Evolutionary conservation across 306 rosid species (phyloP).

Genomic region (Trichosanthes cucumerina): DNA sequence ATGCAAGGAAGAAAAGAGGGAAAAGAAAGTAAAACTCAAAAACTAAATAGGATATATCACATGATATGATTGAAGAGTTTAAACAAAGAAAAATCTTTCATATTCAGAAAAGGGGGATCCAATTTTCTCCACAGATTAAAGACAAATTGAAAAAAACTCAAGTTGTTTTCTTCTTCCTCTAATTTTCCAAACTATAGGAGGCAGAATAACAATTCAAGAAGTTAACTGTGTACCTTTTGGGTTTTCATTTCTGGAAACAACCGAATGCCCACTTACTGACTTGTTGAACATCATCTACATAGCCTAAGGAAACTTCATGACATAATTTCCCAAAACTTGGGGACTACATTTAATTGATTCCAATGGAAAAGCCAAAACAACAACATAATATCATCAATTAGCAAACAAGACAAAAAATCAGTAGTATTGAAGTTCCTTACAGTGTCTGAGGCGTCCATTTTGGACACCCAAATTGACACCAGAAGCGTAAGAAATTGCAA

Average conservation of each 20-base stretch:
- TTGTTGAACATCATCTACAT: conserved; percentile 23
- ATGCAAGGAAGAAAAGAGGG: not conserved
- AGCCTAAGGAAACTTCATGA: conserved; percentile 5
- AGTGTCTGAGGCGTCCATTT: conserved; percentile 23
- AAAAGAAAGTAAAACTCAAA: not conserved
- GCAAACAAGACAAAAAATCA: not conserved
- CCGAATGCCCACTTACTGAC: conserved; percentile 13
- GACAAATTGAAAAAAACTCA: not conserved
- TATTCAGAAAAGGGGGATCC: not conserved
- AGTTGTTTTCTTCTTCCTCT: not conserved
- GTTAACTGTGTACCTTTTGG: conserved; percentile 17
- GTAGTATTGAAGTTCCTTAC: conserved; percentile 14
- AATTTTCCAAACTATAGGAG: not conserved
- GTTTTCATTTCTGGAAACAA: conserved; percentile 22
- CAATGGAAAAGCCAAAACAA: not conserved
- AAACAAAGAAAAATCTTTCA: not conserved
- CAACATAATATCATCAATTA: not conserved
- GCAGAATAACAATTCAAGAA: not conserved
- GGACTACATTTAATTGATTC: not conserved
- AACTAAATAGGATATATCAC: not conserved
- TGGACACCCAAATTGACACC: conserved; percentile 10
- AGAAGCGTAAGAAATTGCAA: conserved; percentile 16
- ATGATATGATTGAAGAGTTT: not conserved
- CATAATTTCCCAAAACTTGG: not conserved
- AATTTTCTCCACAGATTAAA: not conserved